Conservation (phyloP, 1,284 basidiomycete genomes). For the Pseudozyma tsukubaensis region DNA sequence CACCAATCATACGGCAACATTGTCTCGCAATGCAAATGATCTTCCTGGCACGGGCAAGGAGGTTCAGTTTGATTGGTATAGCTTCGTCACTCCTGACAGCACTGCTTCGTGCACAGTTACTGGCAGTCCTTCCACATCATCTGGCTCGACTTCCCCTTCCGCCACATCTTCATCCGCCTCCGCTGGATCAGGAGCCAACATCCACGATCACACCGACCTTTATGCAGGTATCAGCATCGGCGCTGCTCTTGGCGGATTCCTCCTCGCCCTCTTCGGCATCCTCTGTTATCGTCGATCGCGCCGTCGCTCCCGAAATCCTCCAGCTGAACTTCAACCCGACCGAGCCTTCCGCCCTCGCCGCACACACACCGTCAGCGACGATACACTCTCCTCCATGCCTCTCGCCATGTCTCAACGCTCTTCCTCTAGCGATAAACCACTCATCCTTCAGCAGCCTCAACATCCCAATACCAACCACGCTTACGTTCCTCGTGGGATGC, state of each 20-base stretch:
- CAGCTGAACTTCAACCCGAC: not conserved
- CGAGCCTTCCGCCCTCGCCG: slow-evolving; percentile 10
- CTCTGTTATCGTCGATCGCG: slow-evolving; percentile 1
- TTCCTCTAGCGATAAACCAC: no score
- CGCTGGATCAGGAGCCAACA: no score
- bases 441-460: no score
- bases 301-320: not conserved
- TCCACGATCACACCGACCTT: slow-evolving; percentile 4
- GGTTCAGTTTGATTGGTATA: slow-evolving; percentile 30
- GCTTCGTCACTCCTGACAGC: slow-evolving; percentile 8
- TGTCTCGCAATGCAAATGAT: not conserved
- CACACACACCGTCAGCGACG: not conserved
- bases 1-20: slow-evolving; percentile 24
- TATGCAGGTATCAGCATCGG: slow-evolving; percentile 26
- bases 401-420: slow-evolving; percentile 12
- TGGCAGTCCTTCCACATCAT: not conserved
- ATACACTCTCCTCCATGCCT: slow-evolving; percentile 7
- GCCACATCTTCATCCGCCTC: not conserved
- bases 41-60: not conserved
- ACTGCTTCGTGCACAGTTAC: slow-evolving; percentile 4
- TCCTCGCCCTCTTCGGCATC: slow-evolving; percentile 4
- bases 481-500: slow-evolving; percentile 12
- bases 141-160: not conserved
- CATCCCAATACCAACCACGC: not conserved
- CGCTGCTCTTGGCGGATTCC: slow-evolving; percentile 8